These are phyloP conservation scores for Blepharisma japonicum DNA, from an alignment of 73 alveolate species.

Conservation along the genomic window DNA sequence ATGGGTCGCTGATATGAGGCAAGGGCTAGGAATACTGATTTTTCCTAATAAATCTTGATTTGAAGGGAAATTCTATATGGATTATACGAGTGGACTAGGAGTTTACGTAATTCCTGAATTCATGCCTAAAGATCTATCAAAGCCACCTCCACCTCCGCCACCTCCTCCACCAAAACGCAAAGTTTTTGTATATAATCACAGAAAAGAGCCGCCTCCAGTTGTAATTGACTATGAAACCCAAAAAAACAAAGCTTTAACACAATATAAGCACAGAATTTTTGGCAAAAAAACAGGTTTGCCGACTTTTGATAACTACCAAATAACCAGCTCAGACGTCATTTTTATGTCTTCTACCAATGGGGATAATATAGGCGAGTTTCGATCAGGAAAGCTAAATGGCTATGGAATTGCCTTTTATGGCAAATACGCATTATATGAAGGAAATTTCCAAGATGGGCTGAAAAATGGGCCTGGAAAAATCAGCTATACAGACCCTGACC, in stretches of 20 bases:
- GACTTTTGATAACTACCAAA: background rate
- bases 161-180: too few species aligned
- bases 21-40: background rate
- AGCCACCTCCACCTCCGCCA: too few species aligned
- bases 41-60: background rate
- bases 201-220: too few species aligned
- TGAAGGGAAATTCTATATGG: background rate
- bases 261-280: background rate
- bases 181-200: background rate
- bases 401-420: background rate
- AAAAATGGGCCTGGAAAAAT: background rate
- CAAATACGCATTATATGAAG: background rate
- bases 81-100: slow-evolving; percentile 2
- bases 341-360: background rate
- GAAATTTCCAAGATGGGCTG: background rate
- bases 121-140: background rate
- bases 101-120: background rate
- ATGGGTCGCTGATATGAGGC: background rate
- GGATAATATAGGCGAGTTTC: background rate
- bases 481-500: background rate
- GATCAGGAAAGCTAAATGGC: background rate
- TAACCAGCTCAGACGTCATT: background rate
- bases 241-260: too few species aligned
- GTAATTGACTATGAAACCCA: too few species aligned
- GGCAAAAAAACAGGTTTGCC: background rate